Base-by-base conservation (phyloP, 306 rosid species). In the Vigna angularis region DNA sequence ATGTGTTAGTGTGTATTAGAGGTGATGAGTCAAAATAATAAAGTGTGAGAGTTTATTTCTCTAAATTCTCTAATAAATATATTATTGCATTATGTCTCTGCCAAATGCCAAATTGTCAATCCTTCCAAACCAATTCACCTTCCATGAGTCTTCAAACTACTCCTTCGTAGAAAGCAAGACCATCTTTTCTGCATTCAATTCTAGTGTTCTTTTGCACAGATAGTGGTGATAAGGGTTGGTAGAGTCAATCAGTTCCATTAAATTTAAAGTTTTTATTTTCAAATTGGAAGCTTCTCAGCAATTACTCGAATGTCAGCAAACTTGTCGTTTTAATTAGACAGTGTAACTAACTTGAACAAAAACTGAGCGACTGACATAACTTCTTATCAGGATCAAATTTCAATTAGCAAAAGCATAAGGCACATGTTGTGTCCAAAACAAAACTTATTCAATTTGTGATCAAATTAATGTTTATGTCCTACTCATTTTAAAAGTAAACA, bases 21-120 rank as follows among this genome's bases (percentile, higher is more conserved):
- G n/a, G n/a, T n/a, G n/a, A n/a, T n/a, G n/a, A n/a, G n/a, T n/a
- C n/a, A n/a, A n/a, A n/a, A n/a, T n/a, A n/a, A n/a, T n/a, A n/a
- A n/a, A n/a, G n/a, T n/a, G n/a, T n/a, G n/a, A n/a, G n/a, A n/a
- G n/a, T n/a, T n/a, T n/a, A n/a, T n/a, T n/a, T n/a, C n/a, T n/a
- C n/a, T n/a, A n/a, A n/a, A n/a, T n/a, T n/a, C n/a, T n/a, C n/a
- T n/a, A n/a, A n/a, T n/a, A n/a, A n/a, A n/a, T 28, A 61, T 24
- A 47, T 4, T 13, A 58, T 16, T 62, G 68, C 47, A 7, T 62
- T 74, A 15, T 63, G 24, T 28, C 64, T 62, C 28, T 38, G 6
- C 14, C 70, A 64, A 38, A 64, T 64, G 16, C 49, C 49, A 64
- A 64, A 64, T n/a, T 64, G 9, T 24, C 49, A 64, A 36, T 64